Evolutionary conservation across 1,284 basidiomycete genomes (phyloP), one percentile per base, ranked within the genome.

Genomic region (Ustilago trichophora): DNA sequence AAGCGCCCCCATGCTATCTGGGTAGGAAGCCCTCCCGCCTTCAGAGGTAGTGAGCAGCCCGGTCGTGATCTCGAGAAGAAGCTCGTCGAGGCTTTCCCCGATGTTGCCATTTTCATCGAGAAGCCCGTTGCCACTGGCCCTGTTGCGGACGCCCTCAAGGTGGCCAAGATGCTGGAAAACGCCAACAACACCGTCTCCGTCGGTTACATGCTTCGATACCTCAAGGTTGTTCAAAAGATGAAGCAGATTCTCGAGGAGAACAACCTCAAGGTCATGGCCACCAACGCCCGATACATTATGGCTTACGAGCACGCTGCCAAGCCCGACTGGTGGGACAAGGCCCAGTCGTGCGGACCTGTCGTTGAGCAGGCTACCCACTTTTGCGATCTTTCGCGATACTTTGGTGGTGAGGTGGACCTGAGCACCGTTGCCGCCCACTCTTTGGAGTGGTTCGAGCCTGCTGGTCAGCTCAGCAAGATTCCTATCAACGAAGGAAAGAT

Each of bases 271-370:
- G 93, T 98, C 56, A 98, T 98, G 94, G 87, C 91, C 46, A 97
- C 94, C 49, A 90, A 94, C 73, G 94, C 93, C 9, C 90, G 94
- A 66, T 98, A 98, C 83, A 92, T 93, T 32, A 91, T 90, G 82
- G 94, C 95, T 19, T 97, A 96, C 72, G 83, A 85, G 88, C 71
- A 77, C 60, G 79, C 79, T 2, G 88, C 88, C 42, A 96, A 96
- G 84, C 88, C 88, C 5, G 91, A 93, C 75, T 82, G 96, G 95
- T 98, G 96, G 96, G 90, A 95, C 86, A 98, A 98, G 84, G 87
- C 89, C 21, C 91, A 87, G 84, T 90, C 89, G 87, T 89, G 79
- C 41, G 95, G 95, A 31, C 95, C 95, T 12, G 88, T 98, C 77
- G 87, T 98, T 63, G 96, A 98, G 83, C 95, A 98, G 83, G 95